Evolutionary conservation across 495 filamentous ascomycete species (phyloP), one percentile per base, ranked within the genome.

Genomic region (Penicillium angulare): DNA sequence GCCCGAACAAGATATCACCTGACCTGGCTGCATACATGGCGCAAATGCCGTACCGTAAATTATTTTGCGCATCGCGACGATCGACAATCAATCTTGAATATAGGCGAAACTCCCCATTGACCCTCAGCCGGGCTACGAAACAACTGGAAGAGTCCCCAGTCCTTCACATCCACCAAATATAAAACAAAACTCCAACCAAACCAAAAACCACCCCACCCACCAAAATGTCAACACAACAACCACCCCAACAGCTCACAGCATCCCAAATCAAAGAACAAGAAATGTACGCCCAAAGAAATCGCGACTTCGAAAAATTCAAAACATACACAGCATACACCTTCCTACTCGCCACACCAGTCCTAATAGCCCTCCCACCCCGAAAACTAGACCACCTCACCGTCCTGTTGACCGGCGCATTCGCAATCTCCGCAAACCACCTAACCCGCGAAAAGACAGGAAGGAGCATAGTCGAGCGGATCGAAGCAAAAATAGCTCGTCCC

Each of bases 281-380:
- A 9, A 55, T 43, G 1, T 27, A 45, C 17, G 38, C 31, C 32
- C 20, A 21, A 39, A 71, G 69, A 49, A 62, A 67, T 61, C 68
- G 59, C 31, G 67, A 77, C 61, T 83, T 79, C 65, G 57, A 73
- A 48, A 68, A 71, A 20, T 70, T 86, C 56, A 66, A 81, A 39
- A 81, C 82, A 74, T 79, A 80, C 61, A 57, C 79, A 44, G 83
- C 89, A 8, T 59, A 85, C 7, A 77, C 68, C 43, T 79, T 86
- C 59, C 73, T 92, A 44, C 55, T 95, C 47, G 74, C 81, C 22
- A 82, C 83, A 31, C 89, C 92, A 1, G 57, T 87, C 43, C 81
- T 90, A 29, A 78, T 87, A 43, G 69, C 82, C 49, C 77, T 96
- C 12, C 92, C 92, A 3, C 88, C 90, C 0, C 86, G 91, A 35